phyloP scores from a whole-genome alignment of 805 yeast genomes.

The Zygotorulaspora chibaensis region DNA sequence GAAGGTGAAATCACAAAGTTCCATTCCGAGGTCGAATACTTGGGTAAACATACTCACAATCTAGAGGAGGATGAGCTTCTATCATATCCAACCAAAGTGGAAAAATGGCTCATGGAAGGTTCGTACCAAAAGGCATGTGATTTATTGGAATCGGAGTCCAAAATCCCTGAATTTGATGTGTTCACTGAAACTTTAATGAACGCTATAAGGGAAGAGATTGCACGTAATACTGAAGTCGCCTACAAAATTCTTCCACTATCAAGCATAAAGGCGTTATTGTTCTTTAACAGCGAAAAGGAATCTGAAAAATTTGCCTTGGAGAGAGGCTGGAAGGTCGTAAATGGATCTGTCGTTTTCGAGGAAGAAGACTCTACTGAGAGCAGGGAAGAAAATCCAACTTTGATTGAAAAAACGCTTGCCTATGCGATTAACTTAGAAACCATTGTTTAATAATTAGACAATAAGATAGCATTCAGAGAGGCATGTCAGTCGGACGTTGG shows the following conservation, averaged over 20 bases:
- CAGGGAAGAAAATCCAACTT: conserved; percentile 22
- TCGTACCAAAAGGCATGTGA: conserved; percentile 89
- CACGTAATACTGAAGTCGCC: conserved; percentile 74
- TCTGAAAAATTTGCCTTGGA: conserved; percentile 50
- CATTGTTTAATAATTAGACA: conserved; percentile 50
- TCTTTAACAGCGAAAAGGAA: conserved; percentile 55
- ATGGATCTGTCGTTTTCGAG: conserved; percentile 48
- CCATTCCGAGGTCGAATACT: conserved; percentile 81
- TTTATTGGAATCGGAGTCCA: conserved; percentile 43
- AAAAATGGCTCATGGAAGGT: conserved; percentile 94
- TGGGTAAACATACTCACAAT: conserved; percentile 45
- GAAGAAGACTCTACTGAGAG: conserved; percentile 30
- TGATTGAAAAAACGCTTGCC: conserved; percentile 68
- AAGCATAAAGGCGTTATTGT: conserved; percentile 77
- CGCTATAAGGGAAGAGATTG: conserved; percentile 83
- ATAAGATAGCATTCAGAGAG: not conserved
- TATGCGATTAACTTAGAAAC: conserved; percentile 92
- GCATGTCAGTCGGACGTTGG: not conserved
- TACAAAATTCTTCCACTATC: conserved; percentile 72
- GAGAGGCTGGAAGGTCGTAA: conserved; percentile 53
- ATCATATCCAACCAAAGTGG: conserved; percentile 82
- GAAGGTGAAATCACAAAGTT: conserved; percentile 82
- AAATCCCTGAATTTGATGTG: conserved; percentile 68
- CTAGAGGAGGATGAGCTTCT: conserved; percentile 65
- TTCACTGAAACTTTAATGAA: conserved; percentile 70